A percentile compares a stretch with the other conserved stretches of the same genome.
Evolutionary conservation across 129 eudicot species (phyloP).

Genomic region (Rutidosis leptorrhynchoides): DNA sequence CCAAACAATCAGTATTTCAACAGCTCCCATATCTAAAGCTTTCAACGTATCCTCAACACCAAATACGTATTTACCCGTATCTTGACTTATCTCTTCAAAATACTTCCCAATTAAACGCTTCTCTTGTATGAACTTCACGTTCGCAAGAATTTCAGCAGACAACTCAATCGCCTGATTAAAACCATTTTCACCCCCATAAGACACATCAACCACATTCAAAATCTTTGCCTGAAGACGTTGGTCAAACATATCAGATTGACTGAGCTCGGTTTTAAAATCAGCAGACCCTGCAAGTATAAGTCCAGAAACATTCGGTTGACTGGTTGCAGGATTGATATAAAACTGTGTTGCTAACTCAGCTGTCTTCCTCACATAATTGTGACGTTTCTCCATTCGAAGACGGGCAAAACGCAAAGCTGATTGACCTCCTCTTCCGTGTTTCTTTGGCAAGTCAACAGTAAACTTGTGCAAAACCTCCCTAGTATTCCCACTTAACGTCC

Average conservation of each 20-base stretch:
- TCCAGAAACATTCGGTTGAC: conserved; percentile 47
- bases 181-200: conserved; percentile 45
- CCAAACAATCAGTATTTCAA: conserved; percentile 45
- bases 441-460: conserved; percentile 44
- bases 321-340: conserved; percentile 40
- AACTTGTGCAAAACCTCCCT: conserved; percentile 41
- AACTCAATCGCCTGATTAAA: conserved; percentile 44
- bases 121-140: conserved; percentile 43
- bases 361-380: conserved; percentile 41
- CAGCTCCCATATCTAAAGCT: conserved; percentile 48
- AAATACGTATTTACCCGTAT: conserved; percentile 22
- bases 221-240: conserved; percentile 41
- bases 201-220: conserved; percentile 41
- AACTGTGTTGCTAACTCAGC: conserved; percentile 26
- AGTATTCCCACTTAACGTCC: conserved; percentile 41
- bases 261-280: conserved; percentile 45
- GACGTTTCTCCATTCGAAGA: conserved; percentile 50
- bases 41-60: conserved; percentile 41
- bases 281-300: conserved; percentile 49
- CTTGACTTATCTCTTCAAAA: conserved; percentile 47
- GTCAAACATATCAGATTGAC: conserved; percentile 47
- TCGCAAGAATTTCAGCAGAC: conserved; percentile 38
- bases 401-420: conserved; percentile 46
- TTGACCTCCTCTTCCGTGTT: conserved; percentile 51
- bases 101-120: conserved; percentile 41